Evolutionary conservation across 495 filamentous ascomycete species (phyloP).

Genomic region (Clohesyomyces aquaticus): DNA sequence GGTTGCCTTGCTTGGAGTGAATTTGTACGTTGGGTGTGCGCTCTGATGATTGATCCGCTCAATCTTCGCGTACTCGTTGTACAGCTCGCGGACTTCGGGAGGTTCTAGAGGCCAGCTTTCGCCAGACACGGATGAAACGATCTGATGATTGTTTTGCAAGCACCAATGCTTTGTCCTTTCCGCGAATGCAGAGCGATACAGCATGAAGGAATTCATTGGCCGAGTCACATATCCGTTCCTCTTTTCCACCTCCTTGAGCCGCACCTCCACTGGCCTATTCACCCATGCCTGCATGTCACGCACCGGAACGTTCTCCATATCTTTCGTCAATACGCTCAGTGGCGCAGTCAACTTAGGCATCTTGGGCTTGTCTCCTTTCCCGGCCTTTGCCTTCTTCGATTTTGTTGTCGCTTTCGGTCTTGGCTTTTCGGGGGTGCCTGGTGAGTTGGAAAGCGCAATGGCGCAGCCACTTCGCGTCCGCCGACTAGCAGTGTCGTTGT

Average conservation of each 20-base stretch:
- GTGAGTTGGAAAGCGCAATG: constrained; percentile 42
- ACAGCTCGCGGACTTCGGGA: constrained; percentile 70
- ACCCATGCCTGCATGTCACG: constrained; percentile 85
- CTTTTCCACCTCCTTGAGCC: constrained; percentile 67
- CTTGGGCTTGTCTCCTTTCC: constrained; percentile 55
- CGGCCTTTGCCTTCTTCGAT: constrained; percentile 57
- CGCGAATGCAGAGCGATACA: constrained; percentile 92
- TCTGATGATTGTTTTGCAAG: constrained; percentile 88
- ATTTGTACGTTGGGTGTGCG: constrained; percentile 93
- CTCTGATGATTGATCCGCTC: constrained; percentile 85
- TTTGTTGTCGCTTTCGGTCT: constrained; percentile 52
- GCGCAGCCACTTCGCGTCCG: constrained; percentile 56
- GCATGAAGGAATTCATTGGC: constrained; percentile 99
- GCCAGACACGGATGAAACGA: constrained; percentile 84
- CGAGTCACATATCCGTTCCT: constrained; percentile 81
- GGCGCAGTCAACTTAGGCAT: constrained; percentile 65
- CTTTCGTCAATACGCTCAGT: constrained; percentile 75
- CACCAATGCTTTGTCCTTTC: constrained; percentile 83
- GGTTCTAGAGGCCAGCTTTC: constrained; percentile 85
- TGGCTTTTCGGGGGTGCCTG: constrained; percentile 35
- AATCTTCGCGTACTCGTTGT: constrained; percentile 76
- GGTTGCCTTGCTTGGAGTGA: constrained; percentile 77
- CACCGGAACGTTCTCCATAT: constrained; percentile 64
- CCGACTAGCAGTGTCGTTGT: constrained; percentile 42
- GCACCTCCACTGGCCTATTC: constrained; percentile 66